Percentiles rank a stretch among this genome's conserved stretches.
Evolutionary conservation across 148 eudicot genomes (phyloP).

Genomic region (Vaccinium vitisidaea): DNA sequence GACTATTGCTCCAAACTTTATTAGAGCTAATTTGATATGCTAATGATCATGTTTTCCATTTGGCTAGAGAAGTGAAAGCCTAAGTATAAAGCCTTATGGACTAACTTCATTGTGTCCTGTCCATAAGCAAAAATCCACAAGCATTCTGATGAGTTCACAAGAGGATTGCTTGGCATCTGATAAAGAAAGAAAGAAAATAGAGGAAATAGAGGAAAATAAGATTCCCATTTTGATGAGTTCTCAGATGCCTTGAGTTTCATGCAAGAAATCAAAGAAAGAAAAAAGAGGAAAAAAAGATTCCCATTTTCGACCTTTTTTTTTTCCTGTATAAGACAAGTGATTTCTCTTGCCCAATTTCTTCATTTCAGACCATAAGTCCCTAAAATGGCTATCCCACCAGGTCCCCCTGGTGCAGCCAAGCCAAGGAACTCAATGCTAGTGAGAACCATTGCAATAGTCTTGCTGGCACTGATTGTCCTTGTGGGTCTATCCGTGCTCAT

Average conservation of each 20-base stretch:
- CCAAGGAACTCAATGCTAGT: constrained; percentile 16
- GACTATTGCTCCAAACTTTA: too few relatives aligned
- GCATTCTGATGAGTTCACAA: not conserved
- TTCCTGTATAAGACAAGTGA: constrained; percentile 1
- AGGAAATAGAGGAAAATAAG: too few relatives aligned
- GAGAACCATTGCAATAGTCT: constrained; percentile 25
- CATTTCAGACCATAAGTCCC: not conserved
- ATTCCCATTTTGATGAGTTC: too few relatives aligned
- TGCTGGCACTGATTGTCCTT: constrained; percentile 44
- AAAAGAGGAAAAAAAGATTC: not conserved
- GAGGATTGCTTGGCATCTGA: constrained; percentile 8
- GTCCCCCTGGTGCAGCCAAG: not conserved
- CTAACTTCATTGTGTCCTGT: too few relatives aligned
- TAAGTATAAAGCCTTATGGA: too few relatives aligned
- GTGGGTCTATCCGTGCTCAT: constrained; percentile 48
- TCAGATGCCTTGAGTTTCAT: too few relatives aligned
- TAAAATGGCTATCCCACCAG: constrained; percentile 16
- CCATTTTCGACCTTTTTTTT: not conserved
- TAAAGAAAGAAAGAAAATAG: too few relatives aligned
- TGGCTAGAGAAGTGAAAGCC: too few relatives aligned
- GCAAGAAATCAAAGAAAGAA: too few relatives aligned
- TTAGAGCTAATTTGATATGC: too few relatives aligned
- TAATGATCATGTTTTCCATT: too few relatives aligned
- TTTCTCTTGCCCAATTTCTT: not conserved
- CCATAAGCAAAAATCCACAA: constrained; percentile 9